Evolutionary conservation across 73 alveolate species (phyloP), one percentile per base, ranked within the genome.

Genomic region (Symbiodinium natans): DNA sequence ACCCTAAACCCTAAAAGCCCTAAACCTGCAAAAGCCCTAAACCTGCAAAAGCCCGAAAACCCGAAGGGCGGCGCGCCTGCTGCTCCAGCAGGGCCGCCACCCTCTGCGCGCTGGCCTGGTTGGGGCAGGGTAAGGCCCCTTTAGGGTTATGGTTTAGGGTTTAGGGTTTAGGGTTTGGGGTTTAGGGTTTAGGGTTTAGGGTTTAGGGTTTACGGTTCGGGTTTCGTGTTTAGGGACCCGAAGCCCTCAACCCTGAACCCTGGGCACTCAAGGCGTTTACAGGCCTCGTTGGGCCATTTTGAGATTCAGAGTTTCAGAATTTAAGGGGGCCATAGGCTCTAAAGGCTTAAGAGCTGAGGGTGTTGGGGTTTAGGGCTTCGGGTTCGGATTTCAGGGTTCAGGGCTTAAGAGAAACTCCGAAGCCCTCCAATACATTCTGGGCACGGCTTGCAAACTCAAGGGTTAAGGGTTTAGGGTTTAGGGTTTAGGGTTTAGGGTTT

Each of bases 11-110:
- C 77, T 34, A 31, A 2, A 63, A 63, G 31, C 36, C 77, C 36
- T 63, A 63, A 63, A 63, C 36, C 34, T 13, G 59, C 36, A 1
- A 27, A 17, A 7, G 5, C 10, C 77, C 77, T 63, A 10, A 21
- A 63, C 77, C 36, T 8, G 29, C 25, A 63, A 21, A 56, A 56
- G 74, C 74, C 74, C 59, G n/a, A n/a, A n/a, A n/a, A n/a, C n/a
- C 31, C 75, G 75, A 56, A 56, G 75, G 75, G 19, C 33, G 11
- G 33, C 9, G 52, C 46, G 54, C 41, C 46, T 77, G 82, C 94
- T 86, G 84, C 39, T 86, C 94, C 84, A 86, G 40, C 33, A 86
- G 74, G n/a, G 94, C 68, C 13, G 83, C 94, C 83, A 86, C 94
- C 5, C 94, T 56, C 59, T 86, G 94, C 1, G 94, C 41, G 84